phyloP scores from a whole-genome alignment of 257 asterid species.

The Penstemon davidsonii region DNA sequence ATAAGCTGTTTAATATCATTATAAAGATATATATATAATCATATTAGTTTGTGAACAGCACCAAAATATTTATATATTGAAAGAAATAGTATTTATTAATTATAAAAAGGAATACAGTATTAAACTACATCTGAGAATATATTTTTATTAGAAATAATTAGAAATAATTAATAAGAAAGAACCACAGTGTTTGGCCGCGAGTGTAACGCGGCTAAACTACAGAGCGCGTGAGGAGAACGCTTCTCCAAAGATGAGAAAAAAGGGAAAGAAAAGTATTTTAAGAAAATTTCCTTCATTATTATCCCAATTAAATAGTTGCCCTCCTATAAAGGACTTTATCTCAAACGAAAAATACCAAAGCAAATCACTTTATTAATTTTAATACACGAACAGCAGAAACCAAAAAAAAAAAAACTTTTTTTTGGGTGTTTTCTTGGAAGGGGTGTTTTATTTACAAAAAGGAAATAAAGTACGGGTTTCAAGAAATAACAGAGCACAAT shows the following conservation, averaged over 20 bases:
- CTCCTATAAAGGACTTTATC: not conserved
- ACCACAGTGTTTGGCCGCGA: slow-evolving; percentile 41
- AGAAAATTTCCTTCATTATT: slow-evolving; percentile 9
- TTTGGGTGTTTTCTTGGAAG: slow-evolving; percentile 9
- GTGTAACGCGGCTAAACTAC: slow-evolving; percentile 41
- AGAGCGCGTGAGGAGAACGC: slow-evolving; percentile 39
- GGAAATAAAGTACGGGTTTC: slow-evolving; percentile 16
- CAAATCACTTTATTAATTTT: not conserved
- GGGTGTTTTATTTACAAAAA: not conserved
- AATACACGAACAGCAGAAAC: slow-evolving; percentile 2
- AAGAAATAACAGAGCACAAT: slow-evolving; percentile 28
- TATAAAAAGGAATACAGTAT: not conserved
- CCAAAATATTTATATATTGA: no score
- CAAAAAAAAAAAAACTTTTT: not conserved
- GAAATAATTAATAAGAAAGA: slow-evolving; percentile 11
- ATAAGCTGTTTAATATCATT: no score
- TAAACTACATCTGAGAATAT: no score
- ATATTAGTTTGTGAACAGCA: no score
- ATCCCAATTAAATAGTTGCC: slow-evolving; percentile 26
- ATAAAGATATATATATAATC: no score
- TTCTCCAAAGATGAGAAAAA: slow-evolving; percentile 12
- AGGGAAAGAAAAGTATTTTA: not conserved
- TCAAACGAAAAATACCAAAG: not conserved
- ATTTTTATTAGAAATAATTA: no score
- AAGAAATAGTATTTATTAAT: not conserved